These are phyloP conservation scores for Lentinus tigrinus DNA, from an alignment of 768 basidiomycete species.

Conservation along the genomic window DNA sequence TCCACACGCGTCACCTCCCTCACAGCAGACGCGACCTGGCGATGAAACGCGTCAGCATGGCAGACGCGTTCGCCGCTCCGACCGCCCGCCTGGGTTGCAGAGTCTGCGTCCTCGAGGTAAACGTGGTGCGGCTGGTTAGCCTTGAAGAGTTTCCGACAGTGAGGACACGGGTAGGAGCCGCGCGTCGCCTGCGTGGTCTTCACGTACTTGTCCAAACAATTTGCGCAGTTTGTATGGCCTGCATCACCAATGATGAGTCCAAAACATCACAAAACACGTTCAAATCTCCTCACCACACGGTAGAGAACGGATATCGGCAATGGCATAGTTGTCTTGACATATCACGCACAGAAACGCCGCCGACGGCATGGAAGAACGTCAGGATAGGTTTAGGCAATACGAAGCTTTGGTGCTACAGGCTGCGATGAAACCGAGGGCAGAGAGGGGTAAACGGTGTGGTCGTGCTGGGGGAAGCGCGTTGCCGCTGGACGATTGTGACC, in stretches of 20 bases:
- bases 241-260: too few species aligned
- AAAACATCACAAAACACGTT: not conserved
- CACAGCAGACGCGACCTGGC: not conserved
- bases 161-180: conserved; percentile 1
- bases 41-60: conserved; percentile 1
- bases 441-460: too few species aligned
- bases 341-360: conserved; percentile 1
- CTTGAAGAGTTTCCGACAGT: conserved; percentile 1
- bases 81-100: not conserved
- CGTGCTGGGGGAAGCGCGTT: too few species aligned
- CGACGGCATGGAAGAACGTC: not conserved
- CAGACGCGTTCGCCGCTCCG: not conserved
- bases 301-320: not conserved
- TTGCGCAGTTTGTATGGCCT: conserved; percentile 1
- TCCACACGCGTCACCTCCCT: not conserved
- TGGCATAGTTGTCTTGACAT: conserved; percentile 4
- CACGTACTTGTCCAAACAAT: not conserved
- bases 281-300: conserved; percentile 1
- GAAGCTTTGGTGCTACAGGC: too few species aligned
- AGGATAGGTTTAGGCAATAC: too few species aligned
- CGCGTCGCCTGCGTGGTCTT: not conserved
- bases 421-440: too few species aligned
- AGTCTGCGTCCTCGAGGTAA: conserved; percentile 1
- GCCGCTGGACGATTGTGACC: too few species aligned
- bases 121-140: not conserved